Percentiles rank a stretch among this genome's conserved stretches.
These are phyloP conservation scores for Penicillium roqueforti DNA, from an alignment of 495 filamentous ascomycete species.

Conservation along the genomic window DNA sequence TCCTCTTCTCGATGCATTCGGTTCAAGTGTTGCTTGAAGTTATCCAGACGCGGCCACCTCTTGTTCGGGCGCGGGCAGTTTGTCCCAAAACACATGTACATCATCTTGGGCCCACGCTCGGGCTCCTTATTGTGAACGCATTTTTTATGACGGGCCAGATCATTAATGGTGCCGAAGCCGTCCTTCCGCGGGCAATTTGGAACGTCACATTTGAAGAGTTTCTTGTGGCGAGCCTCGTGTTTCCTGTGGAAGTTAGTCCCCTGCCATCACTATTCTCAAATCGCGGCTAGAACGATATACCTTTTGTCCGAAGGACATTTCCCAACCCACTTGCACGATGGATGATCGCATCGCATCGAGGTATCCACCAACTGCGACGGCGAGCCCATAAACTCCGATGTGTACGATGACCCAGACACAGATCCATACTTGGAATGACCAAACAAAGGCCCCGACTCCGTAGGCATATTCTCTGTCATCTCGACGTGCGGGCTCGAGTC, in stretches of 20 bases:
- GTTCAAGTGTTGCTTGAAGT: slow-evolving; percentile 81
- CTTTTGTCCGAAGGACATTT: slow-evolving; percentile 44
- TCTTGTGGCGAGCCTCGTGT: slow-evolving; percentile 72
- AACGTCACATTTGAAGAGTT: slow-evolving; percentile 64
- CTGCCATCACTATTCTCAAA: not conserved
- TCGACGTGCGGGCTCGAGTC: slow-evolving; percentile 32
- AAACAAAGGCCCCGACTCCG: slow-evolving; percentile 19
- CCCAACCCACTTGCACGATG: slow-evolving; percentile 35
- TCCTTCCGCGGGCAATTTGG: slow-evolving; percentile 54
- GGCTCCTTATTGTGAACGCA: slow-evolving; percentile 60
- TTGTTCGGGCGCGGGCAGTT: slow-evolving; percentile 66
- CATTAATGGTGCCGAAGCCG: slow-evolving; percentile 81
- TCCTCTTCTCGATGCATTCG: slow-evolving; percentile 67
- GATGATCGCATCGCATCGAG: slow-evolving; percentile 34
- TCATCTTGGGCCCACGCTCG: slow-evolving; percentile 49
- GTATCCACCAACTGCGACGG: slow-evolving; percentile 20
- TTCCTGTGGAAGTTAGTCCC: slow-evolving; percentile 54
- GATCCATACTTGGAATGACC: slow-evolving; percentile 10
- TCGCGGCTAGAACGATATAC: slow-evolving; percentile 12
- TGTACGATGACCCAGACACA: slow-evolving; percentile 11
- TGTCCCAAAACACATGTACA: slow-evolving; percentile 62
- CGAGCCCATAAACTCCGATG: slow-evolving; percentile 16
- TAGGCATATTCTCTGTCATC: slow-evolving; percentile 24
- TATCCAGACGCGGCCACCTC: slow-evolving; percentile 83
- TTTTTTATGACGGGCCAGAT: slow-evolving; percentile 68